Evolutionary conservation across 2,329 filamentous ascomycete genomes (phyloP).

Genomic region (Dothistroma pini): DNA sequence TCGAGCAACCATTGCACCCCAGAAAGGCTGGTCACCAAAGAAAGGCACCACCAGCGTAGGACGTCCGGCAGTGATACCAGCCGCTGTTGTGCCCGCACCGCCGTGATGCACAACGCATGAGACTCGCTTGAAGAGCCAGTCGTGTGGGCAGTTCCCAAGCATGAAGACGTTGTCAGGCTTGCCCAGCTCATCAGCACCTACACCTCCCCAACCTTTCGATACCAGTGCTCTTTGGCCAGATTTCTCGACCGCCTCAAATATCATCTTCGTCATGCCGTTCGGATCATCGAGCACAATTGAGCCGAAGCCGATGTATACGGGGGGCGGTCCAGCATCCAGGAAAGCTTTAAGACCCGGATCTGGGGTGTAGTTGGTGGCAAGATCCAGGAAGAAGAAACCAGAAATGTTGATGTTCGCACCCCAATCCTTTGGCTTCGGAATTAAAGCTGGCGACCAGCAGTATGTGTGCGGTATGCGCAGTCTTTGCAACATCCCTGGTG

Average conservation of each 20-base stretch:
- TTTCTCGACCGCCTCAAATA: conserved; percentile 65
- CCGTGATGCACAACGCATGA: conserved; percentile 57
- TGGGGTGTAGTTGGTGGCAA: conserved; percentile 64
- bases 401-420: conserved; percentile 65
- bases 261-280: conserved; percentile 63
- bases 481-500: conserved; percentile 72
- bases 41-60: conserved; percentile 57
- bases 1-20: conserved; percentile 51
- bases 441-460: conserved; percentile 80
- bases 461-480: conserved; percentile 83
- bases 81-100: conserved; percentile 57
- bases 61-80: conserved; percentile 49
- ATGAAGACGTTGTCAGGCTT: conserved; percentile 46
- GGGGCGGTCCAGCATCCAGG: conserved; percentile 64
- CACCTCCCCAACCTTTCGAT: conserved; percentile 53
- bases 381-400: conserved; percentile 72
- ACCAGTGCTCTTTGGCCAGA: conserved; percentile 52
- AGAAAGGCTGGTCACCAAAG: conserved; percentile 57
- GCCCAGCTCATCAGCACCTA: conserved; percentile 41
- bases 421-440: conserved; percentile 79
- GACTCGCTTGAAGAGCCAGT: conserved; percentile 57
- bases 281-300: conserved; percentile 79
- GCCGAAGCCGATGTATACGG: conserved; percentile 79
- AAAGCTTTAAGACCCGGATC: conserved; percentile 63
- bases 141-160: conserved; percentile 55